A percentile compares a stretch with the other conserved stretches of the same genome.
phyloP scores from a whole-genome alignment of 139 green algal genomes.

The Chlorella sp. region DNA sequence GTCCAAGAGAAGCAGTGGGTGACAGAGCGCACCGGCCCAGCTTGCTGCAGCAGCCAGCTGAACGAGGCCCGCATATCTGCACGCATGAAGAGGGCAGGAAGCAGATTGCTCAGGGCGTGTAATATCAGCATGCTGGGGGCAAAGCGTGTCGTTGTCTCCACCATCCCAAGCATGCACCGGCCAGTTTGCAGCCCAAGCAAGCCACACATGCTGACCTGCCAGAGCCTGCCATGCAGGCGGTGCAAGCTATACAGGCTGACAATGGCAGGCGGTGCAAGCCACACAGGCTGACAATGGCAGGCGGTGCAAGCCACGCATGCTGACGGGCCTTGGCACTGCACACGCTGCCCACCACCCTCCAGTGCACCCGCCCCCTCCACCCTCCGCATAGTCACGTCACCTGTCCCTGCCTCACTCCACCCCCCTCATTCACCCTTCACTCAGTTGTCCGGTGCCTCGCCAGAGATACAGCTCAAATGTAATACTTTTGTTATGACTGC shows the following conservation, averaged over 20 bases:
- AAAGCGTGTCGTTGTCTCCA: not conserved
- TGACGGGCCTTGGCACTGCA: too few species aligned
- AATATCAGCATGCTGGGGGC: not conserved
- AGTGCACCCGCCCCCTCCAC: too few species aligned
- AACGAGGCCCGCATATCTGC: slow-evolving; percentile 16
- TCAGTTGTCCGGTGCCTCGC: too few species aligned
- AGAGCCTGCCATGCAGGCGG: too few species aligned
- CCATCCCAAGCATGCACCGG: not conserved
- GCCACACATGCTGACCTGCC: not conserved
- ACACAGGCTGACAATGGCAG: not conserved
- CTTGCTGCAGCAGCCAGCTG: slow-evolving; percentile 24
- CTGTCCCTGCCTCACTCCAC: not conserved
- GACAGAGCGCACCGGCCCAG: not conserved
- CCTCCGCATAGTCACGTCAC: not conserved
- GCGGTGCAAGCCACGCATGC: not conserved
- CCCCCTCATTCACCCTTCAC: too few species aligned
- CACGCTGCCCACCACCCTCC: too few species aligned
- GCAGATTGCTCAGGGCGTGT: too few species aligned
- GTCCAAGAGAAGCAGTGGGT: not conserved
- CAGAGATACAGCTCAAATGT: too few species aligned
- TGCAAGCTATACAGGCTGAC: not conserved
- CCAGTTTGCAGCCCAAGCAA: too few species aligned
- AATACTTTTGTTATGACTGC: too few species aligned
- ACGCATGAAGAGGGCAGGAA: not conserved
- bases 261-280: not conserved